These are phyloP conservation scores for Sugiyamaella lignohabitans DNA, from an alignment of 805 yeast species.

Conservation along the genomic window DNA sequence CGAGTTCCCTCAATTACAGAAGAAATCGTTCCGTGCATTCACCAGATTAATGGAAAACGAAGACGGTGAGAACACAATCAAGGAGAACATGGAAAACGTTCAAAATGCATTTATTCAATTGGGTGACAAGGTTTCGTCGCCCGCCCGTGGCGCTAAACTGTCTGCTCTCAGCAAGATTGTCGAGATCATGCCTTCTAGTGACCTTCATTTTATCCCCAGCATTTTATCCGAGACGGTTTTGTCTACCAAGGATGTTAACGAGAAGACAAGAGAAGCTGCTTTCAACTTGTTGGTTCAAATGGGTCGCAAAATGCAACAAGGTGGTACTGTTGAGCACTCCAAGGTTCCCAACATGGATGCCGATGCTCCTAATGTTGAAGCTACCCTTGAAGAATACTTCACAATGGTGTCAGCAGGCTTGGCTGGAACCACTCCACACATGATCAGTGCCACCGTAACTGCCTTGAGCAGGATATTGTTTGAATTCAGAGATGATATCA, in stretches of 20 bases:
- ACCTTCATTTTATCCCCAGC: slow-evolving; percentile 72
- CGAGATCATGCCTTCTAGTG: slow-evolving; percentile 53
- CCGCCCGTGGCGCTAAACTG: slow-evolving; percentile 78
- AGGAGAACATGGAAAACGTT: slow-evolving; percentile 49
- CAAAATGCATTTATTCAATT: slow-evolving; percentile 46
- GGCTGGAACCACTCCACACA: slow-evolving; percentile 88
- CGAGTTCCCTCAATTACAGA: slow-evolving; percentile 66
- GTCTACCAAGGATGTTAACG: slow-evolving; percentile 87
- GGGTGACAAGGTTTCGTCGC: slow-evolving; percentile 44
- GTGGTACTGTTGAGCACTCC: slow-evolving; percentile 59
- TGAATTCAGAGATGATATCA: slow-evolving; percentile 69
- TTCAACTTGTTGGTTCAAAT: slow-evolving; percentile 68
- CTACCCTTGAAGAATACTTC: slow-evolving; percentile 73
- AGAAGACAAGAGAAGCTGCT: slow-evolving; percentile 78
- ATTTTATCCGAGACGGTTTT: slow-evolving; percentile 81
- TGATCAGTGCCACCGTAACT: slow-evolving; percentile 94
- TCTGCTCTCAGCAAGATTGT: slow-evolving; percentile 57
- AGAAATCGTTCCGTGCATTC: slow-evolving; percentile 72
- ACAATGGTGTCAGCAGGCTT: slow-evolving; percentile 95
- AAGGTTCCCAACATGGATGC: slow-evolving; percentile 55
- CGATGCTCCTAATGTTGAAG: slow-evolving; percentile 55
- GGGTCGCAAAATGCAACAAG: slow-evolving; percentile 67
- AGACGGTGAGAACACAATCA: slow-evolving; percentile 50
- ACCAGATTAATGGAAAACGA: slow-evolving; percentile 65
- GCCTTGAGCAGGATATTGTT: slow-evolving; percentile 80